These are phyloP conservation scores for Claviceps arundinis DNA, from an alignment of 2,329 filamentous ascomycete genomes.

Conservation along the genomic window DNA sequence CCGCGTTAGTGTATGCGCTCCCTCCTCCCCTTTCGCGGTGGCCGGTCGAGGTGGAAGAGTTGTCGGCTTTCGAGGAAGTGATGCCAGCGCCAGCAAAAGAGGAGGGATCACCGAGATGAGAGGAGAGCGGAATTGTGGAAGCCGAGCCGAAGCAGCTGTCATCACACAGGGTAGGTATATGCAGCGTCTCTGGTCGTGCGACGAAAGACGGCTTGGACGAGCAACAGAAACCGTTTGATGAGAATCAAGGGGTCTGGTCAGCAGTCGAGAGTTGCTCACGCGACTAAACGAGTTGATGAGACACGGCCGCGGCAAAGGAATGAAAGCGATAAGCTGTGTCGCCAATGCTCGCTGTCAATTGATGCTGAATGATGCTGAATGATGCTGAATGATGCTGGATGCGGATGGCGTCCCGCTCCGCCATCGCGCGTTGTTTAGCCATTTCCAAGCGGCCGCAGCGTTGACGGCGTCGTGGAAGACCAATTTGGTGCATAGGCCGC, in stretches of 20 bases:
- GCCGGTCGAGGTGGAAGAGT: slow-evolving; percentile 13
- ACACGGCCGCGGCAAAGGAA: background rate
- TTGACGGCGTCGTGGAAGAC: background rate
- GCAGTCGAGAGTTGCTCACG: background rate
- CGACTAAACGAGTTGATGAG: background rate
- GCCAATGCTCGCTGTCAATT: background rate
- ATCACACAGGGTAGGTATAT: slow-evolving; percentile 2
- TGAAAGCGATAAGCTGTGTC: background rate
- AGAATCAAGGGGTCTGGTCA: background rate
- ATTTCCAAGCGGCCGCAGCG: too few relatives aligned
- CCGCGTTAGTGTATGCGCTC: slow-evolving; percentile 10
- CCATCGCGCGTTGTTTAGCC: too few relatives aligned
- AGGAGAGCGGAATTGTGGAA: slow-evolving; percentile 22
- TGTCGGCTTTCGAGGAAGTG: slow-evolving; percentile 10
- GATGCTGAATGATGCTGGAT: background rate
- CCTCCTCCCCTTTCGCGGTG: slow-evolving; percentile 25
- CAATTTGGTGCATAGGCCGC: background rate
- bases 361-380: background rate
- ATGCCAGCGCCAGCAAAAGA: slow-evolving; percentile 20
- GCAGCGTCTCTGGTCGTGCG: slow-evolving; percentile 1
- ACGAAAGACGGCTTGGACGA: background rate
- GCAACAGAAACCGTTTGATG: background rate
- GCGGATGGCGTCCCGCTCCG: background rate
- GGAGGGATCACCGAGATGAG: slow-evolving; percentile 23
- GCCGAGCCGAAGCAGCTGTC: slow-evolving; percentile 3